Evolutionary conservation across 2,329 filamentous ascomycete species (phyloP).

Genomic region (Colletotrichum noveboracense): DNA sequence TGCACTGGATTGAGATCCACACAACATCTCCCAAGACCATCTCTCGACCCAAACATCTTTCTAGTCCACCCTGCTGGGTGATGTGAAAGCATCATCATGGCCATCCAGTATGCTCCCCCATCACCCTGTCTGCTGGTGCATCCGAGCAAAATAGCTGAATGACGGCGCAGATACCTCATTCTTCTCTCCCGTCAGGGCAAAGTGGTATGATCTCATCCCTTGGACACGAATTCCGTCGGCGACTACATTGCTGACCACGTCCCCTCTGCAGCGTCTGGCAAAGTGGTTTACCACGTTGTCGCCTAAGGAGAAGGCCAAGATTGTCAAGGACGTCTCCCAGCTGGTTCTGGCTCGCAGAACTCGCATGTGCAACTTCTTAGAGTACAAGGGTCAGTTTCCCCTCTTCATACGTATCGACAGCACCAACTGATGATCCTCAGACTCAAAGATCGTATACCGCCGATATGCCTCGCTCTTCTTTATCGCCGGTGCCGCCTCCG

Average conservation of each 20-base stretch:
- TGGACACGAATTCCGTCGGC: neutral
- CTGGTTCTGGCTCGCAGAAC: slow-evolving; percentile 94
- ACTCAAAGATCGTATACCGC: slow-evolving; percentile 98
- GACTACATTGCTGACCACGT: neutral
- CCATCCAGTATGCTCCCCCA: slow-evolving; percentile 44
- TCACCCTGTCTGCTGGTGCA: neutral
- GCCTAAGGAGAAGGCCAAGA: slow-evolving; percentile 98
- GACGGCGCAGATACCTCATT: slow-evolving; percentile 81
- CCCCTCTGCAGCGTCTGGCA: slow-evolving; percentile 77
- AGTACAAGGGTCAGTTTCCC: slow-evolving; percentile 83
- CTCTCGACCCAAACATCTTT: slow-evolving; percentile 17
- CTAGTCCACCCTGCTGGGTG: slow-evolving; percentile 12
- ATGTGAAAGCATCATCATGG: slow-evolving; percentile 38
- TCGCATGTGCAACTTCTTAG: slow-evolving; percentile 99
- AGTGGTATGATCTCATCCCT: slow-evolving; percentile 73
- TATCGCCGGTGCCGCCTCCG: slow-evolving; percentile 96
- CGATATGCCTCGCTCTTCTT: slow-evolving; percentile 99
- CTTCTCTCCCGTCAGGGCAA: slow-evolving; percentile 98
- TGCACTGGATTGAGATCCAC: slow-evolving; percentile 10
- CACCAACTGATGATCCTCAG: slow-evolving; percentile 48
- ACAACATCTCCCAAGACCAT: neutral
- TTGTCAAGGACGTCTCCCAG: slow-evolving; percentile 99
- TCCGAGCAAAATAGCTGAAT: slow-evolving; percentile 14
- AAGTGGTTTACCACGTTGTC: slow-evolving; percentile 99
- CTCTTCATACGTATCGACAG: neutral